A percentile compares a stretch with the other conserved stretches of the same genome.
phyloP scores from a whole-genome alignment of 441 rosid genomes.

The Populus tomentosa region DNA sequence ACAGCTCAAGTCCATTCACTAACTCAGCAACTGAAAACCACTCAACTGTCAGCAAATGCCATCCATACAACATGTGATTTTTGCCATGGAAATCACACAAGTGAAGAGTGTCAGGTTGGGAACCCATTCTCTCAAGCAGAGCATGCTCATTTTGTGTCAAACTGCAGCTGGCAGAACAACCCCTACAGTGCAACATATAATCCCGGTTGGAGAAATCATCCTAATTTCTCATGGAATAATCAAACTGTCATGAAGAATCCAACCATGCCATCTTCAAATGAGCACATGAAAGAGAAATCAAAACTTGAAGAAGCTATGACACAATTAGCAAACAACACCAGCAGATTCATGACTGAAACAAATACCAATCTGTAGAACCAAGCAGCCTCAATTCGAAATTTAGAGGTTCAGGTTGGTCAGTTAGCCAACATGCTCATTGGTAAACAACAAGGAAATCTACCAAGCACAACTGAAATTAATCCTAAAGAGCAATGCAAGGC shows the following conservation, averaged over 20 bases:
- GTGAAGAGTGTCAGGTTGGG: background rate
- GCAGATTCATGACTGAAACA: background rate
- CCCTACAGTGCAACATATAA: background rate
- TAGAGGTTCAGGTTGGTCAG: background rate
- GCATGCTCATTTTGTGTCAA: background rate
- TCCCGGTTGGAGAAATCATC: too few relatives aligned
- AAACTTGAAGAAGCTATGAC: too few relatives aligned
- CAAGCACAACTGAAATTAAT: background rate
- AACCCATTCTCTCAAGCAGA: background rate
- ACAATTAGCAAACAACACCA: background rate
- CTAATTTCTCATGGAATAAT: background rate
- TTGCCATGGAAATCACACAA: background rate
- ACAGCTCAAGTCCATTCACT: background rate
- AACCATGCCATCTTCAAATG: background rate
- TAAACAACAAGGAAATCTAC: background rate
- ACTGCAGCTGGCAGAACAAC: too few relatives aligned
- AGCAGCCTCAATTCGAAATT: fast-evolving
- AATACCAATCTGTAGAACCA: background rate
- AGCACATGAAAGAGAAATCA: background rate
- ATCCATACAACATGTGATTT: background rate
- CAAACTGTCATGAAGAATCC: background rate
- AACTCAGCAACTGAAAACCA: background rate
- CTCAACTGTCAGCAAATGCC: background rate
- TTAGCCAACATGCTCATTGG: background rate
- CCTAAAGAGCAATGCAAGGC: background rate